Base-by-base conservation (phyloP, 176 grass and related monocot species). In the Luzula sylvatica region DNA sequence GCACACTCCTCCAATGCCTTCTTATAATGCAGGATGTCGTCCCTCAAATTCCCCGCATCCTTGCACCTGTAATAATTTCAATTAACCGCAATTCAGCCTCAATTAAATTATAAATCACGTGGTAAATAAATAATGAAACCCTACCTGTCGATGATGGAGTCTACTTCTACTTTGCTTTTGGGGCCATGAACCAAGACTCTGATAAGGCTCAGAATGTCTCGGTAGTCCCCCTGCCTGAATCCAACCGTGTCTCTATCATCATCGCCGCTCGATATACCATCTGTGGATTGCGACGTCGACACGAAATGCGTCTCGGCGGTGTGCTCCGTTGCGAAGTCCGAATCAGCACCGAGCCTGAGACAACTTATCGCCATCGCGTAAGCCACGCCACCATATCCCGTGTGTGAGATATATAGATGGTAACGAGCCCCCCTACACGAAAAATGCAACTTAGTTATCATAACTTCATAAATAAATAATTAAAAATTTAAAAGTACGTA, bases 361-460 rank as follows among this genome's bases (percentile, higher is more conserved):
- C 92, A 96, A 58, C 74, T 96, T 53, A 96, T 90, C 42, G 81
- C 77, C 92, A 86, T 96, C 24, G 92, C 81, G 76, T 96, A 96
- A 57, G 92, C 81, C 78, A 96, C 85, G 26, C 92, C 78, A 9
- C 85, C 81, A 77, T 75, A 86, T 74, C 92, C 92, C 17, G 72
- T 89, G 75, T 90, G 85, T 67, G 92, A 96, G 69, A 96, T 76
- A 71, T 79, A 90, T 22, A 96, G 80, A 73, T 86, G 78, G 68
- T 89, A 89, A 67, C 78, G 88, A 58, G 72, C 78, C 82, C 56
- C 81, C 67, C 92, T 96, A 72, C 28, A 76, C 43, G 70, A 63
- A 82, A 70, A 5, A 47, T 32, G 13, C 50, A 60, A 27, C 5
- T 35, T 35, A 66, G 27, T 47, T 13, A 58, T 16, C 12, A 72